Percentiles rank a stretch among this genome's conserved stretches.
Evolutionary conservation across 768 basidiomycete genomes (phyloP).

Genomic region (Dioszegia hungarica): DNA sequence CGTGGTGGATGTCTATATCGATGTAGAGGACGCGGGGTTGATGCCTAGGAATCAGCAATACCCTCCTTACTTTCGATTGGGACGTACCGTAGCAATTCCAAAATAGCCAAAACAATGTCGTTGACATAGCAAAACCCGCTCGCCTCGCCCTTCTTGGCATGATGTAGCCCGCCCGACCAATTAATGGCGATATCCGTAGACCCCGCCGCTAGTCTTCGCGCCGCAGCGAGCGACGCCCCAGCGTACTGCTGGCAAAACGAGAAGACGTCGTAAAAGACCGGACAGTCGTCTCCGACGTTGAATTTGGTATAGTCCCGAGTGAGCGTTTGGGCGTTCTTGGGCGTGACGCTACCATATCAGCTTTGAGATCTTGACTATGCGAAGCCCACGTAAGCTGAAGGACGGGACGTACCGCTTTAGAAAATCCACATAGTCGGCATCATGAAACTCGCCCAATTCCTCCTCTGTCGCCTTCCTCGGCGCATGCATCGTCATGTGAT

Average conservation of each 20-base stretch:
- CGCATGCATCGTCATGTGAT: constrained; percentile 89
- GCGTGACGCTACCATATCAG: constrained; percentile 63
- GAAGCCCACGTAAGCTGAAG: background rate
- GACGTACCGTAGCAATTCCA: constrained; percentile 77
- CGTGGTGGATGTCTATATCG: constrained; percentile 98
- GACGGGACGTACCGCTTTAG: constrained; percentile 65
- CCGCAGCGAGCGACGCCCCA: constrained; percentile 84
- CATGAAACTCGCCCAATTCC: constrained; percentile 87
- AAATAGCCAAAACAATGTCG: constrained; percentile 88
- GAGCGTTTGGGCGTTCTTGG: constrained; percentile 54
- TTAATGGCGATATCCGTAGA: constrained; percentile 95
- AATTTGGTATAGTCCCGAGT: constrained; percentile 58
- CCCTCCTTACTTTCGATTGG: background rate
- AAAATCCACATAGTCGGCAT: constrained; percentile 92
- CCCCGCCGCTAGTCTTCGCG: constrained; percentile 76
- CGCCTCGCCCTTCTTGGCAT: constrained; percentile 95
- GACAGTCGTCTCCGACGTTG: constrained; percentile 96
- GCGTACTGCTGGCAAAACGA: constrained; percentile 92
- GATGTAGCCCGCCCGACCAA: constrained; percentile 97
- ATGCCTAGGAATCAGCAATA: constrained; percentile 55
- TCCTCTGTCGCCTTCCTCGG: constrained; percentile 81
- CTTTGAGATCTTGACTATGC: background rate
- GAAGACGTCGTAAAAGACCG: constrained; percentile 90
- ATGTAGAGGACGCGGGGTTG: constrained; percentile 94
- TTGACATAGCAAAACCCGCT: constrained; percentile 99